Base-by-base conservation (phyloP, 306 rosid species). In the Dicorynia guianensis region DNA sequence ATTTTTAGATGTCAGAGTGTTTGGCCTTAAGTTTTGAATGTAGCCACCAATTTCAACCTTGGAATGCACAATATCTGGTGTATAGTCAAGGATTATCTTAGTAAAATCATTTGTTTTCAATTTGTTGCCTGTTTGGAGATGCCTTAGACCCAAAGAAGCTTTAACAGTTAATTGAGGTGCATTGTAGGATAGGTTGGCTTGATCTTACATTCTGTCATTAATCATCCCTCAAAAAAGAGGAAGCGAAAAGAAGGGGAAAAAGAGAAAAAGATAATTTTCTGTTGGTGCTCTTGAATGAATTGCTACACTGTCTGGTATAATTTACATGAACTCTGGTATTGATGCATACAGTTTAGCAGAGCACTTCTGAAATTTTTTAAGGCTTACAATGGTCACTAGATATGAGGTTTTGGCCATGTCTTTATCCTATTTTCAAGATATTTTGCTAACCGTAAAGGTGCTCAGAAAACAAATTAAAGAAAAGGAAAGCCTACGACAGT, bases 21-120 rank as follows among this genome's bases (percentile, higher is more conserved):
- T 58, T 74, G 39, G 63, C 52, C 48, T 36, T n/a, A 63, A 50
- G 71, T 40, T 75, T 74, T 56, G 44, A 57, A 20, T 47, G 5
- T 56, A 39, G 50, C 9, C 48, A 12, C 42, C 11, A 10, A 10
- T 11, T 44, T 54, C 15, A 46, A 43, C 54, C 8, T 65, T 65
- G 62, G 38, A 15, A 65, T 65, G 71, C 42, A 44, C 19, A 20
- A 47, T 11, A 5, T 44, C 34, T 65, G 18, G 69, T 19, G 19
- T 18, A 18, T 33, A 25, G 2, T 25, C 30, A 25, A 25, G 30
- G 30, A 25, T 25, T 25, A 25, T 25, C 30, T 1, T 25, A 25
- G 30, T 25, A 25, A 25, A 62, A 38, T 10, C 67, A n/a, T 38
- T 48, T 52, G 15, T 34, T 56, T 63, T 33, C 44, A 18, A 58